Evolutionary conservation across 768 basidiomycete genomes (phyloP).

Genomic region (Mycena metata): DNA sequence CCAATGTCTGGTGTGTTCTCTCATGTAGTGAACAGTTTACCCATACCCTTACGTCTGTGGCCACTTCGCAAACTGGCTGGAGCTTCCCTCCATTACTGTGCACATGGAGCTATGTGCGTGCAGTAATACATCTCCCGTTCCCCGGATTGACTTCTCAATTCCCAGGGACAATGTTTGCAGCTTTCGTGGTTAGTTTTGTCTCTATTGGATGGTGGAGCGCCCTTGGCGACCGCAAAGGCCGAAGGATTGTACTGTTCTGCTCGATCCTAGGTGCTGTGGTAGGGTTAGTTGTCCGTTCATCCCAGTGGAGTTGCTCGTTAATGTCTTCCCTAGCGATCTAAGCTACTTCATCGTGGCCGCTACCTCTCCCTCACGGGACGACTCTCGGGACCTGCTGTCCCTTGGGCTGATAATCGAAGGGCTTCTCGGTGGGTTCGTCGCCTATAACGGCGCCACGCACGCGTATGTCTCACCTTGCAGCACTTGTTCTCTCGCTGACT

Average conservation of each 20-base stretch:
- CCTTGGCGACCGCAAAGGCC: slow-evolving; percentile 15
- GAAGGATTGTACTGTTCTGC: slow-evolving; percentile 12
- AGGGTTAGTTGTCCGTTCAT: neutral
- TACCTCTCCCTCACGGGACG: neutral
- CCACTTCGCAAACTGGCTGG: slow-evolving; percentile 8
- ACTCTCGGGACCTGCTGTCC: slow-evolving; percentile 20
- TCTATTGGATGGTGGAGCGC: slow-evolving; percentile 32
- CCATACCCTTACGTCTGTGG: slow-evolving; percentile 14
- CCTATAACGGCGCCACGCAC: slow-evolving; percentile 23
- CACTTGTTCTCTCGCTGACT: neutral
- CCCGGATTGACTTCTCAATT: neutral
- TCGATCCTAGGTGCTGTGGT: slow-evolving; percentile 14
- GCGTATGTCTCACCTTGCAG: slow-evolving; percentile 11
- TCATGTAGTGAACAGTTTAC: neutral
- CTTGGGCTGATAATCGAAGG: slow-evolving; percentile 31
- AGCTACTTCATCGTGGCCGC: slow-evolving; percentile 24
- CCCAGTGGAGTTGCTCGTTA: too few species aligned
- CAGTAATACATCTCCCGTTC: neutral
- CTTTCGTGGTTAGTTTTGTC: slow-evolving; percentile 33
- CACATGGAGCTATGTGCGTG: slow-evolving; percentile 22
- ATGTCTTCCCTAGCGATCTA: slow-evolving; percentile 15
- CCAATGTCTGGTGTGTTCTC: neutral
- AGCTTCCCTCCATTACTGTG: slow-evolving; percentile 25
- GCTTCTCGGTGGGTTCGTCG: slow-evolving; percentile 28
- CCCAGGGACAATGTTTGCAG: slow-evolving; percentile 24